Conservation (phyloP, 179 eudicot species). For the Silene coronaria region DNA sequence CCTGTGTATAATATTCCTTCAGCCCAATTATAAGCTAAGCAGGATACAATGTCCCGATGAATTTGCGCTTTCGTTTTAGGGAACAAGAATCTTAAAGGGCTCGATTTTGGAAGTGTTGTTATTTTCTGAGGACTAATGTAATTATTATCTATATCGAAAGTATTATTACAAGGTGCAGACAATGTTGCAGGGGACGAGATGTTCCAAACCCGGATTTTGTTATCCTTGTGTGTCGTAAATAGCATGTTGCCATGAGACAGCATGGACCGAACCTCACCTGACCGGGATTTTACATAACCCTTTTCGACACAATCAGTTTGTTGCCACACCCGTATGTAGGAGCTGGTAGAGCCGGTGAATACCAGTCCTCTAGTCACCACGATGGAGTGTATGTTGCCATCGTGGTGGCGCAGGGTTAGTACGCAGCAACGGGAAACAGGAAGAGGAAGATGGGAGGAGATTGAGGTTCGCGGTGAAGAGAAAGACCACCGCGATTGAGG, state of each 20-base stretch:
- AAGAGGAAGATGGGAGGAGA: neutral
- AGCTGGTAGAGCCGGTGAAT: conserved; percentile 49
- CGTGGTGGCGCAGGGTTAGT: conserved; percentile 42
- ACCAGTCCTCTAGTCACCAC: conserved; percentile 36
- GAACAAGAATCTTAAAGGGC: conserved; percentile 12
- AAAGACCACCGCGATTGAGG: conserved; percentile 44
- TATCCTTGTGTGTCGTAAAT: conserved; percentile 54
- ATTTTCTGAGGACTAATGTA: conserved; percentile 30
- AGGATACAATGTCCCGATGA: conserved; percentile 42
- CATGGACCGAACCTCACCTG: conserved; percentile 46
- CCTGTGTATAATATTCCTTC: conserved; percentile 53
- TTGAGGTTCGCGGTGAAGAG: conserved; percentile 28
- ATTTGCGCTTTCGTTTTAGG: conserved; percentile 7
- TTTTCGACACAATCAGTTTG: conserved; percentile 39
- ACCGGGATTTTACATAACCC: conserved; percentile 43
- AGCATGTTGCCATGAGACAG: conserved; percentile 36
- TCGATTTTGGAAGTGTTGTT: conserved; percentile 34
- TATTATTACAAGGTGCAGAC: neutral
- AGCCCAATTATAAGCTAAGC: conserved; percentile 50
- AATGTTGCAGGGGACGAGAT: neutral
- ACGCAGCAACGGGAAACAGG: neutral
- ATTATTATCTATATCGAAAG: no score
- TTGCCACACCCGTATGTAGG: conserved; percentile 52
- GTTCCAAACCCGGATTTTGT: conserved; percentile 45
- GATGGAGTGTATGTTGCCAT: conserved; percentile 46